phyloP scores from a whole-genome alignment of 2,329 filamentous ascomycete species.

The Calonectria hawksworthii region DNA sequence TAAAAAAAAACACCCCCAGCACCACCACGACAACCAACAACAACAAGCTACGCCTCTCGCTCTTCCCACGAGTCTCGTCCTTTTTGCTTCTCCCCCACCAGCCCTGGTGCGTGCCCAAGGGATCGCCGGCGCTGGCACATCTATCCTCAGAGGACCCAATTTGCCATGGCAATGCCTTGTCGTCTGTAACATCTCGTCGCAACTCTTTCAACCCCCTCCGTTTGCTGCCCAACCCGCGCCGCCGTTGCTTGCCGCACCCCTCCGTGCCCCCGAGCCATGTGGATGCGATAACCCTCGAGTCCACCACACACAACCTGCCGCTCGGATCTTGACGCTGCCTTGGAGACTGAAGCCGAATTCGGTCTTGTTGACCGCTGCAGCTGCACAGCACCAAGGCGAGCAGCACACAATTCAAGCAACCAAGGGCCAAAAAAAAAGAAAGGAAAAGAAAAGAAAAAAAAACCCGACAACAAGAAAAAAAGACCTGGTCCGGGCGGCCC shows the following conservation, averaged over 20 bases:
- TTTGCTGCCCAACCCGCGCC: slow-evolving; percentile 19
- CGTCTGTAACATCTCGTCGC: not conserved
- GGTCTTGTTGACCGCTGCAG: not conserved
- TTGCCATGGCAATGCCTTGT: slow-evolving; percentile 1
- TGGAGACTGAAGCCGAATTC: not conserved
- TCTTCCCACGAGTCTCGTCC: not conserved
- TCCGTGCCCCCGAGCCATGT: slow-evolving; percentile 19
- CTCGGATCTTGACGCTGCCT: not conserved
- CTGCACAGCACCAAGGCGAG: not conserved
- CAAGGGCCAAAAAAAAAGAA: slow-evolving; percentile 3
- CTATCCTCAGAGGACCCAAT: slow-evolving; percentile 2
- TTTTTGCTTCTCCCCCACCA: not conserved
- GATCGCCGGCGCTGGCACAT: slow-evolving; percentile 9
- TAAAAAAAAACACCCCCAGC: slow-evolving; percentile 18
- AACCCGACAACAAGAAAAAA: not conserved
- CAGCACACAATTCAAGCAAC: not conserved
- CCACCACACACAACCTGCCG: slow-evolving; percentile 7
- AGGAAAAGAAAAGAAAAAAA: not conserved
- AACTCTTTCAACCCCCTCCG: slow-evolving; percentile 2
- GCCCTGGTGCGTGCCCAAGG: slow-evolving; percentile 6
- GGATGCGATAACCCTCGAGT: slow-evolving; percentile 21
- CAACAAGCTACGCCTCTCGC: not conserved
- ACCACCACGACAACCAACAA: slow-evolving; percentile 2
- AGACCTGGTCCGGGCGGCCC: slow-evolving; percentile 13
- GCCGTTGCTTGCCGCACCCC: not conserved